phyloP scores from a whole-genome alignment of 2,329 filamentous ascomycete genomes.

The Rachicladosporium sp. region DNA sequence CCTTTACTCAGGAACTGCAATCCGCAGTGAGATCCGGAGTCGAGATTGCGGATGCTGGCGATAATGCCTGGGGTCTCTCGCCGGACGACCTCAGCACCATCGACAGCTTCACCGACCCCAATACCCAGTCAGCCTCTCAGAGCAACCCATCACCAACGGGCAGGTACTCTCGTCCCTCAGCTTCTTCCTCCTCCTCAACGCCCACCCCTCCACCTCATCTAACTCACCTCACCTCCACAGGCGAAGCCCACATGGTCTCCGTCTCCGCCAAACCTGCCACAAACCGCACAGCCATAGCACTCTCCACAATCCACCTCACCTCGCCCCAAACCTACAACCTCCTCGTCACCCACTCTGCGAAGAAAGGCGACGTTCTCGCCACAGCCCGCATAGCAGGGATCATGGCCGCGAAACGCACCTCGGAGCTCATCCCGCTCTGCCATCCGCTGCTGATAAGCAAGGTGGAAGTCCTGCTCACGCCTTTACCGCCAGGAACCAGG shows the following conservation, averaged over 20 bases:
- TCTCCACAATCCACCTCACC: slow-evolving; percentile 61
- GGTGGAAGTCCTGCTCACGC: slow-evolving; percentile 42
- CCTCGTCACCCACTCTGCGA: slow-evolving; percentile 58
- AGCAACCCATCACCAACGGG: slow-evolving; percentile 5
- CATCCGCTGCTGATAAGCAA: slow-evolving; percentile 72
- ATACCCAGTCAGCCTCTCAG: neutral
- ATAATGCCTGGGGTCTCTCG: slow-evolving; percentile 9
- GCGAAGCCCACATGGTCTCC: slow-evolving; percentile 82
- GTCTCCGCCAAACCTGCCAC: slow-evolving; percentile 63
- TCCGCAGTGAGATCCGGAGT: no score
- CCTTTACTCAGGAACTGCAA: no score
- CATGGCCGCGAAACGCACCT: slow-evolving; percentile 82
- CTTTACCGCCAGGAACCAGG: neutral
- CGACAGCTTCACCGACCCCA: slow-evolving; percentile 1
- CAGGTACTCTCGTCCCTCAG: neutral
- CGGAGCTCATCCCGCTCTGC: slow-evolving; percentile 77
- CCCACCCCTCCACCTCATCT: neutral
- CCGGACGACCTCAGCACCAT: slow-evolving; percentile 2
- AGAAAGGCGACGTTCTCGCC: slow-evolving; percentile 83
- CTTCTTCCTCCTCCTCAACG: neutral
- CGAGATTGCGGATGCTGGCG: no score
- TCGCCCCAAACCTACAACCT: slow-evolving; percentile 48
- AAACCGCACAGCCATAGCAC: slow-evolving; percentile 60
- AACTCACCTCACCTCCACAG: slow-evolving; percentile 73
- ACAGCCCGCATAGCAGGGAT: slow-evolving; percentile 85